Conservation (phyloP, 2,329 filamentous ascomycete genomes). For the Neoscytalidium dimidiatum region DNA sequence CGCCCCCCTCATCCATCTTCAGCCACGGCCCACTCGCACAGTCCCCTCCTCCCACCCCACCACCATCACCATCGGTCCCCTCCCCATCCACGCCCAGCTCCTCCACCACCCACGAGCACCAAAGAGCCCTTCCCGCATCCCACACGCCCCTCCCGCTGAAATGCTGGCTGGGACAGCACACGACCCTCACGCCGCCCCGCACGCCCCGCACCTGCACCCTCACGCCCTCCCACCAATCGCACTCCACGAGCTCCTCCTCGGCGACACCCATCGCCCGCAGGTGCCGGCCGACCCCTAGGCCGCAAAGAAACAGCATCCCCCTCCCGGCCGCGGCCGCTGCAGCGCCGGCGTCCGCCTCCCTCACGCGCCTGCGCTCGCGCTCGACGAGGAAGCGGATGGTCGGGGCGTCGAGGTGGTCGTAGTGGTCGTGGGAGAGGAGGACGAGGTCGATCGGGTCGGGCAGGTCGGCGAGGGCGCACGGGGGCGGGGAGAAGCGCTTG, state of each 20-base stretch:
- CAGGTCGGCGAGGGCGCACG: conserved; percentile 51
- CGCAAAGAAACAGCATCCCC: conserved; percentile 40
- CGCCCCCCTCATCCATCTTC: too few relatives aligned
- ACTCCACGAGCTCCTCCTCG: conserved; percentile 44
- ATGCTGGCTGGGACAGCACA: conserved; percentile 53
- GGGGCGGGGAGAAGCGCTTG: conserved; percentile 54
- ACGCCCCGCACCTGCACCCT: conserved; percentile 34
- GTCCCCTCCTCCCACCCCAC: not conserved
- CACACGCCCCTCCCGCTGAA: conserved; percentile 45
- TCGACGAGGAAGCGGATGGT: conserved; percentile 40
- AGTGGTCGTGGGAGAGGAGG: conserved; percentile 58
- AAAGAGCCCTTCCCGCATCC: conserved; percentile 45
- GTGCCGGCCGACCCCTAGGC: conserved; percentile 42
- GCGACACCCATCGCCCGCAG: conserved; percentile 39
- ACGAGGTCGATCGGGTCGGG: conserved; percentile 53
- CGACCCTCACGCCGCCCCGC: conserved; percentile 42
- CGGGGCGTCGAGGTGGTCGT: conserved; percentile 55
- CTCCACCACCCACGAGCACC: conserved; percentile 51
- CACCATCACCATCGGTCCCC: not conserved
- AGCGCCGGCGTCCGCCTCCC: not conserved
- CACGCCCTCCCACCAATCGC: conserved; percentile 55
- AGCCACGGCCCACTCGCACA: not conserved
- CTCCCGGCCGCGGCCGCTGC: not conserved
- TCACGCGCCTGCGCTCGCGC: not conserved
- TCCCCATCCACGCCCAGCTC: conserved; percentile 22